Conservation (phyloP, 2,329 filamentous ascomycete genomes). For the Pseudocercospora musae region DNA sequence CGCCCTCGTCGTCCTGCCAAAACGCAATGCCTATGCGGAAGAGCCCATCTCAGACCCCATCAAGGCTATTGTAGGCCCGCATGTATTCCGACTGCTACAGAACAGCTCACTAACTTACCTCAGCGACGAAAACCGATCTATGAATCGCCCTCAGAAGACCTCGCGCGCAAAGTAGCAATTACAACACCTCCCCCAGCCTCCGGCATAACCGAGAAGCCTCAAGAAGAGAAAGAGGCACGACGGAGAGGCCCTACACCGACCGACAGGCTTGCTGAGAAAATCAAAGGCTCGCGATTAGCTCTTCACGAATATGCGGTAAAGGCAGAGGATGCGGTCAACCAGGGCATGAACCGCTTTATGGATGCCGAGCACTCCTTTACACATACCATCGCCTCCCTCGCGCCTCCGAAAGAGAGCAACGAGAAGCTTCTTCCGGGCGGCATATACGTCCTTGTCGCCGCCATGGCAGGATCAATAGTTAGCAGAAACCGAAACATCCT, state of each 20-base stretch:
- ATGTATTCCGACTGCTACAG: neutral
- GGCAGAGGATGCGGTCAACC: constrained; percentile 80
- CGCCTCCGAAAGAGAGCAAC: constrained; percentile 77
- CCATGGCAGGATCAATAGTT: constrained; percentile 92
- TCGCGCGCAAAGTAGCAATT: constrained; percentile 38
- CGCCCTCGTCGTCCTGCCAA: constrained; percentile 48
- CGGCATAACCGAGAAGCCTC: constrained; percentile 34
- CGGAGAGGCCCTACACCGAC: constrained; percentile 67
- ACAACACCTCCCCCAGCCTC: constrained; percentile 38
- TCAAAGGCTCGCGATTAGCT: constrained; percentile 75
- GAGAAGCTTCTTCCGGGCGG: constrained; percentile 86
- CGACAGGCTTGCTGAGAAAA: constrained; percentile 79
- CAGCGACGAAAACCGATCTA: constrained; percentile 66
- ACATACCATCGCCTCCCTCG: constrained; percentile 80
- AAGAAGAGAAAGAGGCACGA: constrained; percentile 32
- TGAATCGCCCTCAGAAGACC: constrained; percentile 51
- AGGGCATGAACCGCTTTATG: constrained; percentile 74
- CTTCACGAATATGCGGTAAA: constrained; percentile 71
- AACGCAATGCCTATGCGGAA: constrained; percentile 49
- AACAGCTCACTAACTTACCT: constrained; percentile 8
- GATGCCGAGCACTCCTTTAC: constrained; percentile 86
- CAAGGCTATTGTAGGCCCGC: constrained; percentile 26
- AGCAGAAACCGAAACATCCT: constrained; percentile 83
- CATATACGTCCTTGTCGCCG: constrained; percentile 88
- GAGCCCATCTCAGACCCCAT: constrained; percentile 34